Conservation (phyloP, 768 basidiomycete species). For the button mushroom (Agaricus bisporus) region DNA sequence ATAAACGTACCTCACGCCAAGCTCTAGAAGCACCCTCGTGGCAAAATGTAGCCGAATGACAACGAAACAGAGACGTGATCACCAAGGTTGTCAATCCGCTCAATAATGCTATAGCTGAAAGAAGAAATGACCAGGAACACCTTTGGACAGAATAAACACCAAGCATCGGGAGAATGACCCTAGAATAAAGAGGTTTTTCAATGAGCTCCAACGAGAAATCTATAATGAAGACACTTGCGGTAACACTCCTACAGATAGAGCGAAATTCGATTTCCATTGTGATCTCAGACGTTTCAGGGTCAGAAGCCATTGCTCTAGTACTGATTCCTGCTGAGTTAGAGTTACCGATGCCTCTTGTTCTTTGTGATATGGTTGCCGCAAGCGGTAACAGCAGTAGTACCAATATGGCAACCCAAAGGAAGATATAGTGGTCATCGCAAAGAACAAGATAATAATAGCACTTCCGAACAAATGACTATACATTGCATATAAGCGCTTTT, state of each 20-base stretch:
- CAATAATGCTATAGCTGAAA: background rate
- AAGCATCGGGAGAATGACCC: slow-evolving; percentile 1
- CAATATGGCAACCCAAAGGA: background rate
- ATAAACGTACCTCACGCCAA: background rate
- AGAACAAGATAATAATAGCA: background rate
- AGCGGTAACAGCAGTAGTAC: background rate
- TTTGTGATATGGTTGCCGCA: background rate
- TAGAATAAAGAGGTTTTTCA: background rate
- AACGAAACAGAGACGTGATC: background rate
- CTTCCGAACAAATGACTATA: background rate
- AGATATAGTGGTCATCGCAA: background rate
- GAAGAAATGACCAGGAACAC: slow-evolving; percentile 2
- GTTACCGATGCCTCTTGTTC: background rate
- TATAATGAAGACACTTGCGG: background rate
- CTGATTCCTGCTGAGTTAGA: background rate
- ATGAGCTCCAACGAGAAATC: background rate
- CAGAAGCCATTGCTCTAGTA: background rate
- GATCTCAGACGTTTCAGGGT: background rate
- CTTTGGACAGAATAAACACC: background rate
- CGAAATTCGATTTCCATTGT: background rate
- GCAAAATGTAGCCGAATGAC: background rate
- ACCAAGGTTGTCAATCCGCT: background rate
- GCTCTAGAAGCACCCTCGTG: background rate
- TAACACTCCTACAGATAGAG: background rate
- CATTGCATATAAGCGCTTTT: too few relatives aligned